These are phyloP conservation scores for Lactifluus rugatus DNA, from an alignment of 768 basidiomycete species.

Conservation along the genomic window DNA sequence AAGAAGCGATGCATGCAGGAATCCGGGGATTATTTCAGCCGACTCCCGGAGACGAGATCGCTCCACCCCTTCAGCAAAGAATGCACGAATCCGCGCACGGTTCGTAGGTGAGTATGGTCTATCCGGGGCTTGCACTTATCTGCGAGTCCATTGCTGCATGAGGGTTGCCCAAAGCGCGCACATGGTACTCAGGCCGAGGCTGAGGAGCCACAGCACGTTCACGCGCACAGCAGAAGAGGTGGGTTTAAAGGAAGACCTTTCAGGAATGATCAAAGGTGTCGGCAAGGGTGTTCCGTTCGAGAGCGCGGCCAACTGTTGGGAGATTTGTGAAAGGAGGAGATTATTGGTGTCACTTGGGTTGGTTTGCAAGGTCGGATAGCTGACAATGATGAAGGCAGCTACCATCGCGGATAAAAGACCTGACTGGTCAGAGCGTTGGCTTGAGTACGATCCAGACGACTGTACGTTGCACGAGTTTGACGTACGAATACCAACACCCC, in stretches of 20 bases:
- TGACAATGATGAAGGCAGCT: not conserved
- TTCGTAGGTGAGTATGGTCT: not conserved
- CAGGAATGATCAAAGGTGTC: not conserved
- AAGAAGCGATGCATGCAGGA: not conserved
- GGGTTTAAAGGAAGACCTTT: not conserved
- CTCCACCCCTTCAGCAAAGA: too few species aligned
- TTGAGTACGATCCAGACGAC: not conserved
- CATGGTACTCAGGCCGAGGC: too few species aligned
- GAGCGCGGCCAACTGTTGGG: not conserved
- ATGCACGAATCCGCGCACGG: too few species aligned
- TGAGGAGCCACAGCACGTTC: not conserved
- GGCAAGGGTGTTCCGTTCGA: not conserved
- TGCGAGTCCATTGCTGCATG: too few species aligned
- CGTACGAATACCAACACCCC: not conserved
- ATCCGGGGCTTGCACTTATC: too few species aligned
- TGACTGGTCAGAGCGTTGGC: not conserved
- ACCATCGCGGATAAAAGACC: not conserved
- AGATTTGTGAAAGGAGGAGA: not conserved
- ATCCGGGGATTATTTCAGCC: conserved; percentile 28
- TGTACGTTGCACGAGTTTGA: not conserved
- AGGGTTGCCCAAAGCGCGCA: too few species aligned
- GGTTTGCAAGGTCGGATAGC: not conserved
- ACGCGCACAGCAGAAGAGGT: not conserved
- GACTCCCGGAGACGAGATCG: conserved; percentile 32
- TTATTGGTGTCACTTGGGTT: not conserved